phyloP scores from a whole-genome alignment of 2,329 filamentous ascomycete genomes.

The Ceratocystiopsis sp. region DNA sequence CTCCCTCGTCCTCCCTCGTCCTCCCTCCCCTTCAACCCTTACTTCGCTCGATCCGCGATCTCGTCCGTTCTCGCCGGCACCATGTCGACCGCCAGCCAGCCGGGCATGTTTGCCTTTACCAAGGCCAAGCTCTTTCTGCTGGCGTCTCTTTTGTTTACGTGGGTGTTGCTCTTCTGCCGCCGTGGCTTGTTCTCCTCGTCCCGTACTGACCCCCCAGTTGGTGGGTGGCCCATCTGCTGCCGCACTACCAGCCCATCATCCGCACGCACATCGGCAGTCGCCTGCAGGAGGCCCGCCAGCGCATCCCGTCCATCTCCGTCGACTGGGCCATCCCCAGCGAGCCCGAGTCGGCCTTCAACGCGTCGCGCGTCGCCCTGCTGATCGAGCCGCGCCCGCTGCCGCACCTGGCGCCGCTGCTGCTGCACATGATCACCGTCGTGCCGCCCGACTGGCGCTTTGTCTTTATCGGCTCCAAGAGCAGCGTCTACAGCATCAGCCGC shows the following conservation, averaged over 20 bases:
- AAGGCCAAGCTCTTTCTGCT: conserved; percentile 19
- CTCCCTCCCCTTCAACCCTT: too few relatives aligned
- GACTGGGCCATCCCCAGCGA: conserved; percentile 20
- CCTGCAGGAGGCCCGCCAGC: conserved; percentile 23
- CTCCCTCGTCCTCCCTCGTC: too few relatives aligned
- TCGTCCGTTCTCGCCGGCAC: too few relatives aligned
- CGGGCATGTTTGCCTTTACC: conserved; percentile 16
- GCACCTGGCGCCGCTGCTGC: conserved; percentile 33
- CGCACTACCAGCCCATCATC: conserved; percentile 26
- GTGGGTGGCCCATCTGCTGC: conserved; percentile 27
- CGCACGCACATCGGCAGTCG: conserved; percentile 20
- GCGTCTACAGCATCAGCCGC: conserved; percentile 26
- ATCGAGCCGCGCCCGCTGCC: conserved; percentile 35
- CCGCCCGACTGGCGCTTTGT: conserved; percentile 40
- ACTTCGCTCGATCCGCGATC: too few relatives aligned
- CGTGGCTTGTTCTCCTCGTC: background rate
- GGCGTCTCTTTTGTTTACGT: conserved; percentile 22
- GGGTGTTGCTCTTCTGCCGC: conserved; percentile 8
- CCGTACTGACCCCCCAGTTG: conserved; percentile 19
- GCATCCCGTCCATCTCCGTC: conserved; percentile 22
- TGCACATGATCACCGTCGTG: conserved; percentile 39
- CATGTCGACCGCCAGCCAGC: conserved; percentile 5
- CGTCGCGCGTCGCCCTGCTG: conserved; percentile 35
- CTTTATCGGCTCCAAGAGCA: conserved; percentile 35
- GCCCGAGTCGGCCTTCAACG: conserved; percentile 24